Percentiles rank a stretch among this genome's conserved stretches.
phyloP scores from a whole-genome alignment of 768 basidiomycete species.

The Agaricus blazei region DNA sequence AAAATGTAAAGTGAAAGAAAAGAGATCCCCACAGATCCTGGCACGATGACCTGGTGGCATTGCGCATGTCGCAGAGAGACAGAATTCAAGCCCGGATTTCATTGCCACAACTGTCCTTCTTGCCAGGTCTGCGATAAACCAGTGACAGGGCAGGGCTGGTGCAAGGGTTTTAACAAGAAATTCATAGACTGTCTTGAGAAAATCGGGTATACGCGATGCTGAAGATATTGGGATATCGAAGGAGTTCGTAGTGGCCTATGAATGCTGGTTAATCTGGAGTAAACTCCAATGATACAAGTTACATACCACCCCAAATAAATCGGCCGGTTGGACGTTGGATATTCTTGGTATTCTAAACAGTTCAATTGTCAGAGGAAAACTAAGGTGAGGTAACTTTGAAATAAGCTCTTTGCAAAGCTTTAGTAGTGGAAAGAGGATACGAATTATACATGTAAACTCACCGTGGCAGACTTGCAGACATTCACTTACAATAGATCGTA shows the following conservation, averaged over 20 bases:
- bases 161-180: conserved; percentile 36
- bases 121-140: conserved; percentile 45
- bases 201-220: conserved; percentile 35
- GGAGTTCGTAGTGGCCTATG: conserved; percentile 23
- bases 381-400: conserved; percentile 26
- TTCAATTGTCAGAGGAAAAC: conserved; percentile 30
- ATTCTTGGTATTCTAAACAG: conserved; percentile 36
- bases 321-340: conserved; percentile 23
- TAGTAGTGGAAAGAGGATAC: conserved; percentile 9
- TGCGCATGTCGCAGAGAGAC: conserved; percentile 24
- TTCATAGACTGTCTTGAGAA: conserved; percentile 43
- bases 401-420: conserved; percentile 25
- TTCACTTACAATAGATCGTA: conserved; percentile 36
- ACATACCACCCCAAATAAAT: conserved; percentile 28
- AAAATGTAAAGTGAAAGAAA: background rate
- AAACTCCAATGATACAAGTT: background rate
- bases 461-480: conserved; percentile 37
- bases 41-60: background rate
- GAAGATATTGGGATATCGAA: conserved; percentile 32
- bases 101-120: conserved; percentile 23
- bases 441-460: conserved; percentile 18
- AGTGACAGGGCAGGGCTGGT: conserved; percentile 38
- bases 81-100: conserved; percentile 33
- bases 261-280: background rate
- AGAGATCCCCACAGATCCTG: background rate